Conservation (phyloP, 306 rosid genomes). For the Glycine soja region DNA sequence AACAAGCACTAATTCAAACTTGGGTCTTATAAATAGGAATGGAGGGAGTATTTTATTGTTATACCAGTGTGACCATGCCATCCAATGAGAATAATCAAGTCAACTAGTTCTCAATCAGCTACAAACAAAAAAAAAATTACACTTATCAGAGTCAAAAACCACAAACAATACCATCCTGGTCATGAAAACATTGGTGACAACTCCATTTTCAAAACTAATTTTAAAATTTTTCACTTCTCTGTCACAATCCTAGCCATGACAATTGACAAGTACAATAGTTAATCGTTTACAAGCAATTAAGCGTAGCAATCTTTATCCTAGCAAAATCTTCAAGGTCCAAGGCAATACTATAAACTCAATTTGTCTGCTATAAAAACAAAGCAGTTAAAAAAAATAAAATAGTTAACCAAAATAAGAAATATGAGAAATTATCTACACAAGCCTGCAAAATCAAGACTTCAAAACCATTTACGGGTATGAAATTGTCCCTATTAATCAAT, state of each 20-base stretch:
- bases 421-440: conserved; percentile 14
- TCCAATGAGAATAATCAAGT: background rate
- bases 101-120: conserved; percentile 2
- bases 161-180: conserved; percentile 1
- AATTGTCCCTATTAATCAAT: background rate
- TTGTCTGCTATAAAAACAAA: background rate
- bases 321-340: conserved; percentile 23
- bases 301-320: conserved; percentile 18
- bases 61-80: background rate
- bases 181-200: too few relatives aligned
- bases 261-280: background rate
- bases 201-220: too few relatives aligned
- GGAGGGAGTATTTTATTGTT: background rate
- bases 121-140: background rate
- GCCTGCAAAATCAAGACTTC: background rate
- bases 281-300: conserved; percentile 21
- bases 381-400: background rate
- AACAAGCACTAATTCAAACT: too few relatives aligned
- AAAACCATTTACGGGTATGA: background rate
- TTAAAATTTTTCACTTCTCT: too few relatives aligned
- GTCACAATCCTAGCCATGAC: too few relatives aligned
- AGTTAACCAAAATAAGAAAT: background rate
- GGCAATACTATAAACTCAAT: conserved; percentile 19
- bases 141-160: background rate
- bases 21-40: too few relatives aligned